Evolutionary conservation across 768 basidiomycete species (phyloP).

Genomic region (Leccinum disarticulatum): DNA sequence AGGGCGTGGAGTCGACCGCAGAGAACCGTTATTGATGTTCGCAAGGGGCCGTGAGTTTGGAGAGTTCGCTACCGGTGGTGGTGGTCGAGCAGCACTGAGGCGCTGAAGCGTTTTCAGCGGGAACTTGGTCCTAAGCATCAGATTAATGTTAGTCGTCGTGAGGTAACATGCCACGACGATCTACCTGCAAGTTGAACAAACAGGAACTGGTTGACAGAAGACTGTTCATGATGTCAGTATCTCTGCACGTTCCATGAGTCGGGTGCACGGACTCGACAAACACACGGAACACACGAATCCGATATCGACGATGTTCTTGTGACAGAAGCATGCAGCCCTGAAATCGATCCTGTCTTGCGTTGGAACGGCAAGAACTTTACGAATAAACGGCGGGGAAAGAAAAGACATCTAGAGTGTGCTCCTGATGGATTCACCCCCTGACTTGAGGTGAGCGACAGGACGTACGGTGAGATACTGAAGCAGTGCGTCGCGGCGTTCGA

Average conservation of each 20-base stretch:
- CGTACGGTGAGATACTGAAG: conserved; percentile 87
- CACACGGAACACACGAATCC: conserved; percentile 99
- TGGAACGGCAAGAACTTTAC: conserved; percentile 77
- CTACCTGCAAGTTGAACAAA: conserved; percentile 91
- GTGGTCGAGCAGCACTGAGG: conserved; percentile 60
- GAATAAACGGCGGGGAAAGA: conserved; percentile 66
- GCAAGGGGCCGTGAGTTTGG: conserved; percentile 34
- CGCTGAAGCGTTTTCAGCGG: conserved; percentile 90
- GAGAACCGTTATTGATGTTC: conserved; percentile 34
- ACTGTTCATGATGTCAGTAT: conserved; percentile 47
- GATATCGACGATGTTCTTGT: conserved; percentile 93
- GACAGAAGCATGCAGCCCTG: conserved; percentile 97
- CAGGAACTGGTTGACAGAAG: conserved; percentile 91
- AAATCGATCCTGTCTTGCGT: conserved; percentile 96
- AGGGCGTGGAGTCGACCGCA: conserved; percentile 18
- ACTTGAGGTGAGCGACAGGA: conserved; percentile 4
- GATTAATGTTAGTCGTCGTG: neutral
- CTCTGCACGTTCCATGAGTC: neutral
- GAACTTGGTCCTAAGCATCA: conserved; percentile 76
- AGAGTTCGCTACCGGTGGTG: conserved; percentile 28
- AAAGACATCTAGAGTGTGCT: conserved; percentile 78
- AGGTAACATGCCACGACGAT: conserved; percentile 30
- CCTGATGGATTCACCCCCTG: conserved; percentile 2
- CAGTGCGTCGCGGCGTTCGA: conserved; percentile 78
- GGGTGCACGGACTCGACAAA: conserved; percentile 73